phyloP scores from a whole-genome alignment of 495 filamentous ascomycete genomes.

The Bathelium albidoporum region DNA sequence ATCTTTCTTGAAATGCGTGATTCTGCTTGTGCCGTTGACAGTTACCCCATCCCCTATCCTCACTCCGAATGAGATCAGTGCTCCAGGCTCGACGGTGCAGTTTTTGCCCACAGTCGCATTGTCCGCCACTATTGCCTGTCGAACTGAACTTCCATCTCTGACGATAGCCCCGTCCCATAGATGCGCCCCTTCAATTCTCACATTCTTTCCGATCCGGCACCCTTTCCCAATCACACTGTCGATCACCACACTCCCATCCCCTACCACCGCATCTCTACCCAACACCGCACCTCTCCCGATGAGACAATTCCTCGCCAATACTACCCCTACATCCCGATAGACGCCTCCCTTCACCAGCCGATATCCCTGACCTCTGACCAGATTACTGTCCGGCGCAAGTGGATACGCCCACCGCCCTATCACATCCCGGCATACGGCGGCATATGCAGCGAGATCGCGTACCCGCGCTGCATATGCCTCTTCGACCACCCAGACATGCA shows the following conservation, averaged over 20 bases:
- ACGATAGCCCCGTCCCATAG: slow-evolving; percentile 82
- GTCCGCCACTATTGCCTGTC: slow-evolving; percentile 65
- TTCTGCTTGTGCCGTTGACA: slow-evolving; percentile 41
- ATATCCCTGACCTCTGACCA: slow-evolving; percentile 67
- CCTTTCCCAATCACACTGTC: slow-evolving; percentile 71
- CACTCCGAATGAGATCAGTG: slow-evolving; percentile 71
- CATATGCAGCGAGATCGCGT: slow-evolving; percentile 77
- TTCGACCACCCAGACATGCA: slow-evolving; percentile 79
- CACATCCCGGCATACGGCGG: slow-evolving; percentile 83
- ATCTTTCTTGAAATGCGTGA: slow-evolving; percentile 43
- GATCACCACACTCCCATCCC: slow-evolving; percentile 54
- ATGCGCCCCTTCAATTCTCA: slow-evolving; percentile 67
- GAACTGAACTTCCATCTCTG: slow-evolving; percentile 58
- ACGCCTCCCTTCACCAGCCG: slow-evolving; percentile 51
- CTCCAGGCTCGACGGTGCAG: slow-evolving; percentile 57
- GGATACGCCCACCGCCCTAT: slow-evolving; percentile 84
- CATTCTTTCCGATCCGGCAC: slow-evolving; percentile 77
- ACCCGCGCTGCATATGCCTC: slow-evolving; percentile 72
- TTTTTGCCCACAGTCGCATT: slow-evolving; percentile 58
- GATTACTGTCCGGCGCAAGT: slow-evolving; percentile 81
- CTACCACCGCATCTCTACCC: slow-evolving; percentile 65
- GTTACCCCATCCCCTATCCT: slow-evolving; percentile 52
- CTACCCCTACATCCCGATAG: slow-evolving; percentile 62
- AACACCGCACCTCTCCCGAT: slow-evolving; percentile 59
- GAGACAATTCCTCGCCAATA: slow-evolving; percentile 59